Conservation (phyloP, 1,284 basidiomycete species). For the Apiotrichum sp. region DNA sequence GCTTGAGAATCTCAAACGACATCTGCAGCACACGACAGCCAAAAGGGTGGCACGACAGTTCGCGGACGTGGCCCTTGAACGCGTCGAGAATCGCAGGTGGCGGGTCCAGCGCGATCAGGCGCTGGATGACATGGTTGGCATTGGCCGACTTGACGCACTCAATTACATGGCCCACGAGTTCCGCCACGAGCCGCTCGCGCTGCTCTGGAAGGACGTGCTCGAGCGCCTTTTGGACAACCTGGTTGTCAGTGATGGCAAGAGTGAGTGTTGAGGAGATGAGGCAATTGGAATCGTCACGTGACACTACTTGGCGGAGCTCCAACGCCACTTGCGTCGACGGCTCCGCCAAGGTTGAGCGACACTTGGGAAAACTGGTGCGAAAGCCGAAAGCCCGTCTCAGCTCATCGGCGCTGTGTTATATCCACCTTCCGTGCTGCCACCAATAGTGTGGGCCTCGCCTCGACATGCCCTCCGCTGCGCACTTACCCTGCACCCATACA, state of each 20-base stretch:
- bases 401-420: not conserved
- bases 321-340: too few species aligned
- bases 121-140: slow-evolving; percentile 79
- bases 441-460: too few species aligned
- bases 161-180: slow-evolving; percentile 75
- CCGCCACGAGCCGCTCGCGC: slow-evolving; percentile 66
- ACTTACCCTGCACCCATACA: slow-evolving; percentile 74
- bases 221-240: slow-evolving; percentile 61
- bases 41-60: slow-evolving; percentile 83
- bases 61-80: slow-evolving; percentile 77
- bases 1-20: slow-evolving; percentile 77
- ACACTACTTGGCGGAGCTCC: too few species aligned
- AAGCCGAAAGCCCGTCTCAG: not conserved
- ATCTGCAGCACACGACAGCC: slow-evolving; percentile 94
- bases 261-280: not conserved
- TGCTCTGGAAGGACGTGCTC: slow-evolving; percentile 73
- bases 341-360: too few species aligned
- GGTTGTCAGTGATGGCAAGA: not conserved
- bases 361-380: not conserved
- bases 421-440: too few species aligned
- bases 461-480: too few species aligned
- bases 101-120: slow-evolving; percentile 68
- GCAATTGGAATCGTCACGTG: too few species aligned
- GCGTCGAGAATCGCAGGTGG: slow-evolving; percentile 67
- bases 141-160: slow-evolving; percentile 88